These are phyloP conservation scores for Nicotiana paniculata DNA, from an alignment of 257 asterid genomes.

Conservation along the genomic window DNA sequence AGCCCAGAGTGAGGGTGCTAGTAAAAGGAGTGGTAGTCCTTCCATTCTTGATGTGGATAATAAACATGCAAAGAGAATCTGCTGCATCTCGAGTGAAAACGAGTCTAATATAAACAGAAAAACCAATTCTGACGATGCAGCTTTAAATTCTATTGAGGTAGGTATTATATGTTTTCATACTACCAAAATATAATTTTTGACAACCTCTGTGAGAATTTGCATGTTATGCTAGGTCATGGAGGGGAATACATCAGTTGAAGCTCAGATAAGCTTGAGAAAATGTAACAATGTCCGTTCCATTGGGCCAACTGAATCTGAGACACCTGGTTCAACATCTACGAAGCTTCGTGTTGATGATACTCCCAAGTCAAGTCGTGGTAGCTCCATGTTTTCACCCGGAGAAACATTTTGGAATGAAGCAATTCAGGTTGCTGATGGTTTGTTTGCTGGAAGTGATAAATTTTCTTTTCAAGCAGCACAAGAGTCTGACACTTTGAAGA, in stretches of 20 bases:
- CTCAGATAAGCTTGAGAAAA: slow-evolving; percentile 63
- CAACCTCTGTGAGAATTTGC: background rate
- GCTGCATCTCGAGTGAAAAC: slow-evolving; percentile 23
- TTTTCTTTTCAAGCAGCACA: slow-evolving; percentile 34
- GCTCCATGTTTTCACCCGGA: slow-evolving; percentile 90
- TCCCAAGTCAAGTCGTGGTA: slow-evolving; percentile 64
- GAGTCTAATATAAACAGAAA: slow-evolving; percentile 25
- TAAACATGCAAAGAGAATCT: slow-evolving; percentile 36
- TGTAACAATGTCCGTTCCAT: slow-evolving; percentile 39
- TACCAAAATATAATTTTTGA: background rate
- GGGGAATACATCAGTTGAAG: slow-evolving; percentile 27
- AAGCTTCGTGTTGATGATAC: slow-evolving; percentile 41
- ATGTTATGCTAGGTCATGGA: slow-evolving; percentile 38
- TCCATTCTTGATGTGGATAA: slow-evolving; percentile 36
- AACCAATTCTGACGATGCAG: slow-evolving; percentile 19
- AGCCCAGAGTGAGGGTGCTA: slow-evolving; percentile 24
- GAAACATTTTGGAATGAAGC: slow-evolving; percentile 98
- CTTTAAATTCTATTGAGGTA: slow-evolving; percentile 40
- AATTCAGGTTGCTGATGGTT: slow-evolving; percentile 80
- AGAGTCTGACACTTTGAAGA: slow-evolving; percentile 25
- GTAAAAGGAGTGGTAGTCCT: slow-evolving; percentile 29
- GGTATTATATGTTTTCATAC: background rate
- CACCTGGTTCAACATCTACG: slow-evolving; percentile 41
- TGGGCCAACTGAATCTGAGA: slow-evolving; percentile 32
- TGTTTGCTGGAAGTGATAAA: slow-evolving; percentile 40